Percentiles rank a stretch among this genome's conserved stretches.
Evolutionary conservation across 441 rosid genomes (phyloP).

Genomic region (Gossypium aridum): DNA sequence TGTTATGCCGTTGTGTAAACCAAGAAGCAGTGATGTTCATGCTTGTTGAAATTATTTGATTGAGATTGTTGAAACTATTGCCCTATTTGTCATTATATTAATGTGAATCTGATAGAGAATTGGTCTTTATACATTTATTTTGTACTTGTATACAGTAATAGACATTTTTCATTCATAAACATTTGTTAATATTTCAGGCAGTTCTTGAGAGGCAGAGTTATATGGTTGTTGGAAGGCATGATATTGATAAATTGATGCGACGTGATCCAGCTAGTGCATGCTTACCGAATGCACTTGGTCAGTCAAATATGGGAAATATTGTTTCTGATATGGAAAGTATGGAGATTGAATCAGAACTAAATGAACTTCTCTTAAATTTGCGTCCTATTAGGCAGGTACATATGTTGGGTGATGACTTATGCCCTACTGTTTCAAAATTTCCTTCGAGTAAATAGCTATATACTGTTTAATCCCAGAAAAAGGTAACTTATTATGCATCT

Average conservation of each 20-base stretch:
- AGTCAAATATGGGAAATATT: conserved; percentile 25
- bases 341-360: conserved; percentile 62
- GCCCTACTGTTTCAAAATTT: not conserved
- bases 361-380: conserved; percentile 62
- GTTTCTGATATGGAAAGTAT: conserved; percentile 45
- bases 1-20: not conserved
- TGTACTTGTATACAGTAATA: not conserved
- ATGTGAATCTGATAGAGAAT: not conserved
- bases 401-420: not conserved
- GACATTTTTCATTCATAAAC: conserved; percentile 16
- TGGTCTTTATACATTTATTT: not conserved
- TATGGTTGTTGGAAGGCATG: conserved; percentile 96
- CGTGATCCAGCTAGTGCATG: conserved; percentile 69
- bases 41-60: not conserved
- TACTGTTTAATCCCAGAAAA: not conserved
- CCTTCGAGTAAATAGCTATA: not conserved
- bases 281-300: conserved; percentile 55
- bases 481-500: not conserved
- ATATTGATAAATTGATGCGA: conserved; percentile 93
- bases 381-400: conserved; percentile 86
- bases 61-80: not conserved
- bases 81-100: not conserved
- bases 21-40: not conserved
- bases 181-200: conserved; percentile 56
- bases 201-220: conserved; percentile 98